A percentile compares a stretch with the other conserved stretches of the same genome.
phyloP scores from a whole-genome alignment of 768 basidiomycete species.

The Rhodotorula kratochvilovae region DNA sequence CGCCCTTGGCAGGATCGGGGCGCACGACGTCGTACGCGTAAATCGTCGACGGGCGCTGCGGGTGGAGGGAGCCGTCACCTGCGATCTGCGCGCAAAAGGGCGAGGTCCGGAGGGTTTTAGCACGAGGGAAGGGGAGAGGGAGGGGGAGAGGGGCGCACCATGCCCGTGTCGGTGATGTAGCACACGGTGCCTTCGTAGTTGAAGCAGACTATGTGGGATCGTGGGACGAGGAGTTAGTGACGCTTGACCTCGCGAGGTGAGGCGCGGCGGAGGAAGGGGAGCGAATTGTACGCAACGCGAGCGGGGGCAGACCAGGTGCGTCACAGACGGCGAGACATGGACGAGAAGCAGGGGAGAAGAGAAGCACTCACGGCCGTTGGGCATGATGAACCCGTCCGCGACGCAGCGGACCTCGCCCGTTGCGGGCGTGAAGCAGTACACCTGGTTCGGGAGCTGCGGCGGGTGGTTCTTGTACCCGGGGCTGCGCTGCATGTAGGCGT shows the following conservation, averaged over 20 bases:
- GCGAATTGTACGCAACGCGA: too few species aligned
- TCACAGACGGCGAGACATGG: too few species aligned
- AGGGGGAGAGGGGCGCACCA: background rate
- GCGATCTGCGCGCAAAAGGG: background rate
- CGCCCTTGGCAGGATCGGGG: constrained; percentile 25
- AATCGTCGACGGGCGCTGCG: background rate
- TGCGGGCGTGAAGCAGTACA: constrained; percentile 68
- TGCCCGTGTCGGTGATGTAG: constrained; percentile 40
- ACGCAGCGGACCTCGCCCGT: constrained; percentile 65
- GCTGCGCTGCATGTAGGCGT: constrained; percentile 6
- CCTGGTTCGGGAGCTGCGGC: constrained; percentile 66
- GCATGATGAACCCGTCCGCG: constrained; percentile 68
- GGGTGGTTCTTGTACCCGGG: constrained; percentile 28
- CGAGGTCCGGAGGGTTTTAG: too few species aligned
- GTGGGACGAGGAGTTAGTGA: too few species aligned
- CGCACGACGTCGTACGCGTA: constrained; percentile 65
- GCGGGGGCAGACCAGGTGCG: too few species aligned
- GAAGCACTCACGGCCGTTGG: constrained; percentile 71
- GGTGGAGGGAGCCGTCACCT: background rate
- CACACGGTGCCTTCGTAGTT: background rate
- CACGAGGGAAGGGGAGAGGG: too few species aligned
- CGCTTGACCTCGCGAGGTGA: too few species aligned
- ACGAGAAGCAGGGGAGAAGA: constrained; percentile 39
- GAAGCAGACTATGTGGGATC: constrained; percentile 6
- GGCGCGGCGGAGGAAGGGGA: too few species aligned